These are phyloP conservation scores for Chamaecrista fasciculata DNA, from an alignment of 306 rosid species.

Conservation along the genomic window DNA sequence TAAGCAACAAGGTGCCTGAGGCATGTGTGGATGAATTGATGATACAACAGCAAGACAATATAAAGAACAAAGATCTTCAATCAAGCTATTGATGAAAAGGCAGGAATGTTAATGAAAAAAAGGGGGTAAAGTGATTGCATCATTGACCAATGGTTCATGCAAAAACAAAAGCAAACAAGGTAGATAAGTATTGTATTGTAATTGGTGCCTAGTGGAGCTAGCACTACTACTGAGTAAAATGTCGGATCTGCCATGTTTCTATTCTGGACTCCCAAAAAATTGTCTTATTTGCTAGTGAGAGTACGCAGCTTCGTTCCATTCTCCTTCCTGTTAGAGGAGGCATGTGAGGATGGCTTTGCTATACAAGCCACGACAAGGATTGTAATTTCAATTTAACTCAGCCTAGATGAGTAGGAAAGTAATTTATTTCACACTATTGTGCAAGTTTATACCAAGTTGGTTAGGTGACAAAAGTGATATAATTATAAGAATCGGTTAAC, in stretches of 20 bases:
- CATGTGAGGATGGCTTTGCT: neutral
- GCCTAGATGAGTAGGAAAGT: neutral
- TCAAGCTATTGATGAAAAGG: constrained; percentile 17
- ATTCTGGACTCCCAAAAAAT: neutral
- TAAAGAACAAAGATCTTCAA: constrained; percentile 11
- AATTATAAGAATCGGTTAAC: neutral
- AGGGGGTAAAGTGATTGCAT: constrained; percentile 32
- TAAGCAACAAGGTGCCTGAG: neutral
- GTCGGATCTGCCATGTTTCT: constrained; percentile 12
- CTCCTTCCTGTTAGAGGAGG: neutral
- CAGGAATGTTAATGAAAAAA: constrained; percentile 14
- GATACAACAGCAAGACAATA: neutral
- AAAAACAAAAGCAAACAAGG: constrained; percentile 9
- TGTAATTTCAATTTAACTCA: neutral
- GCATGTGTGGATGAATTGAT: neutral
- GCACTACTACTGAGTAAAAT: constrained; percentile 29
- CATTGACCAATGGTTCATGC: constrained; percentile 33
- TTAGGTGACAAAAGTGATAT: neutral
- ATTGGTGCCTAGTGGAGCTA: constrained; percentile 31
- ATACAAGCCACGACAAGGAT: neutral
- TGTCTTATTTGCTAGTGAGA: neutral
- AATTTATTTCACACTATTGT: neutral
- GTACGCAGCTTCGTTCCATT: constrained; percentile 1
- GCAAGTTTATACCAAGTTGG: neutral
- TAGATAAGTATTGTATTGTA: neutral